phyloP scores from a whole-genome alignment of 192 early-diverging fungal species.

The Rhizophlyctis rosea region DNA sequence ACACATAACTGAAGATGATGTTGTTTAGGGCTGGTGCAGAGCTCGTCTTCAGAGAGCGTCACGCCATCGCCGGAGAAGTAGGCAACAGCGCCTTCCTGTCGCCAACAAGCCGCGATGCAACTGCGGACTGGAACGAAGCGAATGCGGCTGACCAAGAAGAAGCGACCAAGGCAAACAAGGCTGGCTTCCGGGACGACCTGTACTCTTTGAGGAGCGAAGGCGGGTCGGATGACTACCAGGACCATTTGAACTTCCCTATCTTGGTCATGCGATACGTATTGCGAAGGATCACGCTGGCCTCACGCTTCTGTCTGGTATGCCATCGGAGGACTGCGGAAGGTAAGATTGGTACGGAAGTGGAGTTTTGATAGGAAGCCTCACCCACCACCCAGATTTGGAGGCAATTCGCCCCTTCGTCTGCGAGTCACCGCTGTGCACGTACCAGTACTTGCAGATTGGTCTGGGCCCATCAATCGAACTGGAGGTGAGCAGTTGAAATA shows the following conservation, averaged over 20 bases:
- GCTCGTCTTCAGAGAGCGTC: neutral
- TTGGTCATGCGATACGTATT: conserved; percentile 37
- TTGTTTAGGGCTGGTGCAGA: conserved; percentile 2
- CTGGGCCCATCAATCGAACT: conserved; percentile 43
- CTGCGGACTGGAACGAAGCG: neutral
- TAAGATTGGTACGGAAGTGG: neutral
- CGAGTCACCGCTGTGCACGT: conserved; percentile 31
- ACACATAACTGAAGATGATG: conserved; percentile 11
- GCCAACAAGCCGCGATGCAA: neutral
- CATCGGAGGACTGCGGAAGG: conserved; percentile 23
- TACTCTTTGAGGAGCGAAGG: conserved; percentile 20
- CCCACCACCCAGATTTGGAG: conserved; percentile 25
- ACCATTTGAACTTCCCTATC: conserved; percentile 38
- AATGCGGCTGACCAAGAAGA: neutral
- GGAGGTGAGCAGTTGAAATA: conserved; percentile 15
- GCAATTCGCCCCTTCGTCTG: conserved; percentile 48
- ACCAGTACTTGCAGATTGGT: conserved; percentile 44
- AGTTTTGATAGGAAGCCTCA: neutral
- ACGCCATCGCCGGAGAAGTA: neutral
- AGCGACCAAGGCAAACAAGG: neutral
- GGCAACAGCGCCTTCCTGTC: neutral
- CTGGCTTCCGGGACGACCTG: neutral
- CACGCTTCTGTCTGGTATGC: conserved; percentile 43
- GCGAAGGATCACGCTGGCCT: conserved; percentile 29
- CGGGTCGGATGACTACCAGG: neutral